Evolutionary conservation across 176 grass and related monocot species (phyloP).

Genomic region (Miscanthus lutarioriparius): DNA sequence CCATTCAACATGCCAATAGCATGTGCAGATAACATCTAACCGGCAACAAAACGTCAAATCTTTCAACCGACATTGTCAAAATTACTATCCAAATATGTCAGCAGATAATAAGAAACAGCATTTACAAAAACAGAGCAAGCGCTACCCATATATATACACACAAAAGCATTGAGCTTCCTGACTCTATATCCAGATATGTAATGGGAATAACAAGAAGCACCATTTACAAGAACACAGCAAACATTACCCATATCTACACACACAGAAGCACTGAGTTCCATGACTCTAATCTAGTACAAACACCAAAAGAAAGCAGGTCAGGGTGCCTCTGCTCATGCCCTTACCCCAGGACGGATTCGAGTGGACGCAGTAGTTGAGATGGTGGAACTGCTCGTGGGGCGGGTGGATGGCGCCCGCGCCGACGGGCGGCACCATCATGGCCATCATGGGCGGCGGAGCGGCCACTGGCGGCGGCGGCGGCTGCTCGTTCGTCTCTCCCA

Average conservation of each 20-base stretch:
- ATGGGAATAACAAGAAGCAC: not conserved
- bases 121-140: not conserved
- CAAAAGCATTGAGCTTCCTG: not conserved
- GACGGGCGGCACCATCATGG: slow-evolving; percentile 31
- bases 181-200: not conserved
- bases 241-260: not conserved
- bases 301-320: not conserved
- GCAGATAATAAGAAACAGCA: not conserved
- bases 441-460: slow-evolving; percentile 38
- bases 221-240: not conserved
- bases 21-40: not conserved
- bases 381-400: slow-evolving; percentile 76
- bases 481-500: slow-evolving; percentile 58
- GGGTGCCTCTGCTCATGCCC: slow-evolving; percentile 11
- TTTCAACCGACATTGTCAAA: not conserved
- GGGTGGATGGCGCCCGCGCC: slow-evolving; percentile 46
- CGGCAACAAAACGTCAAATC: not conserved
- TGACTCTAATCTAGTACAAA: not conserved
- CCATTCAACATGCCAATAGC: too few species aligned
- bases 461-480: slow-evolving; percentile 17
- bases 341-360: slow-evolving; percentile 93
- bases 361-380: slow-evolving; percentile 86
- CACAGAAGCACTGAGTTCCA: not conserved
- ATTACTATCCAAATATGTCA: not conserved
- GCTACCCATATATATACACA: not conserved